Conservation (phyloP, 768 basidiomycete species). For the Lentinula sp. region DNA sequence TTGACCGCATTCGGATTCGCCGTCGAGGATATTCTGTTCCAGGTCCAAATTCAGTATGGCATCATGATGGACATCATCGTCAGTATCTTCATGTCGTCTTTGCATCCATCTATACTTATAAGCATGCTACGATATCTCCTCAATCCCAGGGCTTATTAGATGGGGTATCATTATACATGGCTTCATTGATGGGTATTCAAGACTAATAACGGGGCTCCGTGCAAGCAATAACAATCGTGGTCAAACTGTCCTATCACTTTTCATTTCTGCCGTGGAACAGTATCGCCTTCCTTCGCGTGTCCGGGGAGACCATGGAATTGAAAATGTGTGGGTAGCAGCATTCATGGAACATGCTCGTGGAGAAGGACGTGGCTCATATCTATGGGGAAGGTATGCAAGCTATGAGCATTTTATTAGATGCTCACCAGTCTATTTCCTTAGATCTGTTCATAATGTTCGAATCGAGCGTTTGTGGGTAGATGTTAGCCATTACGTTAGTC, state of each 20-base stretch:
- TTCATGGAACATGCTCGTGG: constrained; percentile 18
- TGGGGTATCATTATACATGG: constrained; percentile 18
- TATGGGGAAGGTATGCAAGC: constrained; percentile 15
- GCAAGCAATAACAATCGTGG: background rate
- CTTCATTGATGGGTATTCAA: constrained; percentile 16
- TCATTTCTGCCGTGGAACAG: constrained; percentile 3
- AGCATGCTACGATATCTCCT: too few relatives aligned
- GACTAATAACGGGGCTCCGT: constrained; percentile 14
- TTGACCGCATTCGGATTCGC: constrained; percentile 10
- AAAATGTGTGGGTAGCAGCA: constrained; percentile 18
- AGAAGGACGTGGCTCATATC: constrained; percentile 15
- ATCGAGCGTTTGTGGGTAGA: too few relatives aligned
- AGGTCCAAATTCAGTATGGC: constrained; percentile 18
- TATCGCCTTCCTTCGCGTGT: constrained; percentile 16
- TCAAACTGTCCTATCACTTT: constrained; percentile 11
- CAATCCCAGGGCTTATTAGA: constrained; percentile 20
- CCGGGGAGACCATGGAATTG: constrained; percentile 21
- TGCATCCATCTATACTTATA: background rate
- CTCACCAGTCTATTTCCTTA: background rate
- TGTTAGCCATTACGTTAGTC: background rate
- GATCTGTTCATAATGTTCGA: constrained; percentile 18
- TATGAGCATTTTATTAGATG: background rate
- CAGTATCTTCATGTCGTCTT: background rate
- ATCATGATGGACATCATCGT: constrained; percentile 33
- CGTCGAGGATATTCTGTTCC: background rate